A percentile compares a stretch with the other conserved stretches of the same genome.
Conservation (phyloP, 2,329 filamentous ascomycete genomes). For the Aspergillus candidus region DNA sequence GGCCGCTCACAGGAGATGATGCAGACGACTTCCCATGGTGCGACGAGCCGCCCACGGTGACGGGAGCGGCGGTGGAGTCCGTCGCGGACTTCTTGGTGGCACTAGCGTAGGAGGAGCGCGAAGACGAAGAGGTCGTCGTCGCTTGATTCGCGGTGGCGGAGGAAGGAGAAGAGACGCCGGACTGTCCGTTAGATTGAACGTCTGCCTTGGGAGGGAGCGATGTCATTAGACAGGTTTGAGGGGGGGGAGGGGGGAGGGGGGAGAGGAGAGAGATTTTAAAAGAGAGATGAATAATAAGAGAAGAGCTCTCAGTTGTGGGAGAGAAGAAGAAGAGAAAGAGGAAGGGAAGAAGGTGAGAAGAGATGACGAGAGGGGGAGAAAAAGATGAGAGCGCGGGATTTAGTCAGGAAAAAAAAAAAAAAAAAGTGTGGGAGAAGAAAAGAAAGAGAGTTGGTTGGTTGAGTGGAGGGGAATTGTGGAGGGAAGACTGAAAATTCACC, state of each 20-base stretch:
- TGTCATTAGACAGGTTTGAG: constrained; percentile 52
- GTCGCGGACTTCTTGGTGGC: constrained; percentile 55
- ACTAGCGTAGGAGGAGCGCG: constrained; percentile 54
- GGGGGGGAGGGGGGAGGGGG: constrained; percentile 15
- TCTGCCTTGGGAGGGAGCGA: constrained; percentile 47
- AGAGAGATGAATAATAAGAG: constrained; percentile 14
- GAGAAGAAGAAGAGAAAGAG: constrained; percentile 9
- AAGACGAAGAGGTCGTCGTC: constrained; percentile 11
- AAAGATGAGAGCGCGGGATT: constrained; percentile 5
- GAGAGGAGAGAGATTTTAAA: constrained; percentile 8
- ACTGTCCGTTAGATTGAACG: constrained; percentile 46
- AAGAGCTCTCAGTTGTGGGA: neutral
- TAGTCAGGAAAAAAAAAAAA: constrained; percentile 7
- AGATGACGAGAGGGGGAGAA: constrained; percentile 1
- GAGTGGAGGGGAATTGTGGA: neutral
- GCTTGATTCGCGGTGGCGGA: constrained; percentile 46
- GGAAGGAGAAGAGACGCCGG: constrained; percentile 43
- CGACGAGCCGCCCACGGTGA: constrained; percentile 48
- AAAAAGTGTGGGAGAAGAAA: constrained; percentile 5
- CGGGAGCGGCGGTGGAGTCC: constrained; percentile 46
- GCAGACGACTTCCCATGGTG: constrained; percentile 57
- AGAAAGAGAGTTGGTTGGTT: constrained; percentile 1
- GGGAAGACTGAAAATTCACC: neutral
- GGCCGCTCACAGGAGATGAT: constrained; percentile 79
- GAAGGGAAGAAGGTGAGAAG: constrained; percentile 13